Conservation (phyloP, 768 basidiomycete species). For the Megacollybia marginata region DNA sequence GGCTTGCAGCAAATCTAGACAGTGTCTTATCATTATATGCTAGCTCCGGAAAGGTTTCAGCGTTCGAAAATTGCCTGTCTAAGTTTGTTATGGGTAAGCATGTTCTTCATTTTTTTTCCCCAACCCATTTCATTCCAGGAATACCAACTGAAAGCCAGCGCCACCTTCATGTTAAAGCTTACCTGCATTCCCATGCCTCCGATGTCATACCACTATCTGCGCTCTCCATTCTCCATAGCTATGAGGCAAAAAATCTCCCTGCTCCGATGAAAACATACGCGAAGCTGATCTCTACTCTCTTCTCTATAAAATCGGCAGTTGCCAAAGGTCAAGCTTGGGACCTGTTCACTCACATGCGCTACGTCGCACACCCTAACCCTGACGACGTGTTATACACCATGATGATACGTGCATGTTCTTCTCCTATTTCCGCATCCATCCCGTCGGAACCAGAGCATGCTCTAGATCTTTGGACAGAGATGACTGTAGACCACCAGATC, state of each 20-base stretch:
- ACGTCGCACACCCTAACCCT: slow-evolving; percentile 83
- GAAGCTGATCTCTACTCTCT: slow-evolving; percentile 53
- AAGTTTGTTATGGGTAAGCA: no score
- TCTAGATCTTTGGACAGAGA: slow-evolving; percentile 88
- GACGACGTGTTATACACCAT: slow-evolving; percentile 63
- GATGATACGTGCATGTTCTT: slow-evolving; percentile 87
- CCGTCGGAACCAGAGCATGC: slow-evolving; percentile 85
- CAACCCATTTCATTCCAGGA: slow-evolving; percentile 31
- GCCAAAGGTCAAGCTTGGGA: slow-evolving; percentile 86
- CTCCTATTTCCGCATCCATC: slow-evolving; percentile 32
- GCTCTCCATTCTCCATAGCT: slow-evolving; percentile 59
- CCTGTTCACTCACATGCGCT: slow-evolving; percentile 92
- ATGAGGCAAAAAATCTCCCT: slow-evolving; percentile 55
- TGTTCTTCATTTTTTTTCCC: slow-evolving; percentile 12
- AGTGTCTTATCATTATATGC: slow-evolving; percentile 45
- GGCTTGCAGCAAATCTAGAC: slow-evolving; percentile 38
- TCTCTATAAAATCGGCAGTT: slow-evolving; percentile 37
- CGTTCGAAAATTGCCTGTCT: slow-evolving; percentile 27
- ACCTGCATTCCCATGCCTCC: slow-evolving; percentile 42
- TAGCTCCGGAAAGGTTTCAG: slow-evolving; percentile 31
- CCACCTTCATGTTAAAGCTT: slow-evolving; percentile 66
- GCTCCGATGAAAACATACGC: slow-evolving; percentile 75
- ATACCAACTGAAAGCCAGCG: slow-evolving; percentile 49
- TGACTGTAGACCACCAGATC: slow-evolving; percentile 67
- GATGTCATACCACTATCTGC: slow-evolving; percentile 54